Conservation (phyloP, 73 alveolate species). For the Paramecium bursaria region DNA sequence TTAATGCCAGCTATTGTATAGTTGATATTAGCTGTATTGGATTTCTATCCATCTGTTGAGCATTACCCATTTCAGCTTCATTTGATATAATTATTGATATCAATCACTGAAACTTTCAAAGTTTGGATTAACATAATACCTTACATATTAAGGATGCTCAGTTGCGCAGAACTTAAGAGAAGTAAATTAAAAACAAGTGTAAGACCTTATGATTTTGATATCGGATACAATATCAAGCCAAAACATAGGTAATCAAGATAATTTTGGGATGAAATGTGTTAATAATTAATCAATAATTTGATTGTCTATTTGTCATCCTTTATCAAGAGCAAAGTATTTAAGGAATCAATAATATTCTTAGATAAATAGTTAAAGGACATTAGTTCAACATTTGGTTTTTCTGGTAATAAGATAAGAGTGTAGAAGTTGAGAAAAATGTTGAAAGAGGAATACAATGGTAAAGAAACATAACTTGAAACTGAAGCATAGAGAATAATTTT, state of each 20-base stretch:
- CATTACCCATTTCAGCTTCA: slow-evolving; percentile 25
- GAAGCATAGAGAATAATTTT: not conserved
- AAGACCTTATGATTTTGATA: slow-evolving; percentile 54
- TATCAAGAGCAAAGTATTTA: not conserved
- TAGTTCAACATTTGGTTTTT: slow-evolving; percentile 19
- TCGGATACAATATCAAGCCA: not conserved
- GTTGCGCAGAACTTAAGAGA: slow-evolving; percentile 55
- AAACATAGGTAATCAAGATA: slow-evolving; percentile 29
- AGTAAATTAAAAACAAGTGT: slow-evolving; percentile 30
- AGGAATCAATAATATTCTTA: not conserved
- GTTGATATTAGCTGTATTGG: not conserved
- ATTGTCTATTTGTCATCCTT: not conserved
- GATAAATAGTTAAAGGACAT: slow-evolving; percentile 29
- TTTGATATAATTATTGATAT: not conserved
- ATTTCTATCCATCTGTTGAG: slow-evolving; percentile 35
- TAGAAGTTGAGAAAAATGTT: not conserved
- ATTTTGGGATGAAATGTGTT: slow-evolving; percentile 45
- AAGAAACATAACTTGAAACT: slow-evolving; percentile 12
- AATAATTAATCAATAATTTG: slow-evolving; percentile 6
- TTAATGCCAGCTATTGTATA: slow-evolving; percentile 33
- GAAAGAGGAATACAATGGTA: not conserved
- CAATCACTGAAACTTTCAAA: not conserved
- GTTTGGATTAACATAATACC: slow-evolving; percentile 4
- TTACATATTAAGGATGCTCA: not conserved
- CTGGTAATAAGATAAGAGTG: slow-evolving; percentile 39